phyloP scores from a whole-genome alignment of 176 grass and related monocot genomes.

The Oryza officinalis region DNA sequence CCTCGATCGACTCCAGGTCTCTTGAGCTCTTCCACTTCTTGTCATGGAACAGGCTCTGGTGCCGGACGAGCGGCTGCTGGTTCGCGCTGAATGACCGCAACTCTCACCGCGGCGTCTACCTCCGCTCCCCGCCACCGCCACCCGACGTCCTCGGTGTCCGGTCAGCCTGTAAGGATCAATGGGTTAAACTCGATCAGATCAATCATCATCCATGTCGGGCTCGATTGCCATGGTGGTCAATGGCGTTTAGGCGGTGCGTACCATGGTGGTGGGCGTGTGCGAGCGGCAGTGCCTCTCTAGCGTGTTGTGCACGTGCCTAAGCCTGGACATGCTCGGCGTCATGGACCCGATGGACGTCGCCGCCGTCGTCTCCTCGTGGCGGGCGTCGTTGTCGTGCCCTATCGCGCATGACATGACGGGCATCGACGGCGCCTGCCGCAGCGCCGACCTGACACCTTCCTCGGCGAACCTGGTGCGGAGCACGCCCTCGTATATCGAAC shows the following conservation, averaged over 20 bases:
- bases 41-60: constrained; percentile 37
- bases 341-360: neutral
- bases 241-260: neutral
- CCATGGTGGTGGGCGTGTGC: constrained; percentile 27
- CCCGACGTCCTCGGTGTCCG: neutral
- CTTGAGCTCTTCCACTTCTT: constrained; percentile 71
- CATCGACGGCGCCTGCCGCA: constrained; percentile 56
- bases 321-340: constrained; percentile 19
- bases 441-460: neutral
- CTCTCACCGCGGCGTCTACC: neutral
- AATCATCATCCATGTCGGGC: neutral
- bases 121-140: neutral
- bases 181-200: neutral
- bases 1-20: constrained; percentile 78
- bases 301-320: constrained; percentile 47
- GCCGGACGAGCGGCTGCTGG: neutral
- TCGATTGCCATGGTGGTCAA: neutral
- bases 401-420: constrained; percentile 10
- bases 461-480: constrained; percentile 33
- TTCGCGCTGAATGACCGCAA: neutral
- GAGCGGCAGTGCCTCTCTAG: constrained; percentile 28
- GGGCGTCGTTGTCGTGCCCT: neutral
- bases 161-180: constrained; percentile 1
- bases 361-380: neutral
- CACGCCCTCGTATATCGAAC: constrained; percentile 60